Conservation (phyloP, 2,329 filamentous ascomycete species). For the Endothia cerciana region DNA sequence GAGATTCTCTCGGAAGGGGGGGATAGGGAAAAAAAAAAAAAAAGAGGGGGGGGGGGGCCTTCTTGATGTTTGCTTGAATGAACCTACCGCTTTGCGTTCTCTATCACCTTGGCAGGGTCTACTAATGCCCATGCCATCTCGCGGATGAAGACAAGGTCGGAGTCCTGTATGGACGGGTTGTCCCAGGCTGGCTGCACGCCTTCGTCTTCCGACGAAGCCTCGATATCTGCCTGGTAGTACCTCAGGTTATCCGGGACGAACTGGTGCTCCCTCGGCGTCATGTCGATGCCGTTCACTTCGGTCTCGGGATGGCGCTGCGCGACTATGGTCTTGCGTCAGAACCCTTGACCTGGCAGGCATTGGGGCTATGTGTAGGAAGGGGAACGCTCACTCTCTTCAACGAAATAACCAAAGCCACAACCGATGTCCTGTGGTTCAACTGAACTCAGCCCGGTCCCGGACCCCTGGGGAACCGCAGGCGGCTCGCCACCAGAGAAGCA, state of each 20-base stretch:
- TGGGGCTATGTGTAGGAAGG: too few species aligned
- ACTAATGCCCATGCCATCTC: constrained; percentile 10
- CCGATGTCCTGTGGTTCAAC: neutral
- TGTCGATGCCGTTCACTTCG: constrained; percentile 49
- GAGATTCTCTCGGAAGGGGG: neutral
- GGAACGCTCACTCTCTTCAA: constrained; percentile 21
- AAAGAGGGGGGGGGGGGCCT: neutral
- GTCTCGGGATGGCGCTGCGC: constrained; percentile 51
- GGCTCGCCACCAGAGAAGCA: too few species aligned
- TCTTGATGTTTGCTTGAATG: too few species aligned
- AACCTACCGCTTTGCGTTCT: constrained; percentile 9
- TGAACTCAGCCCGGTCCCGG: neutral
- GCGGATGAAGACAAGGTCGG: constrained; percentile 8
- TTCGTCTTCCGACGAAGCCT: constrained; percentile 33
- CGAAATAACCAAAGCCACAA: constrained; percentile 10
- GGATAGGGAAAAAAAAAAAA: too few species aligned
- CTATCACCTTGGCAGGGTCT: constrained; percentile 2
- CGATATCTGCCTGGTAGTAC: constrained; percentile 62
- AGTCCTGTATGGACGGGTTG: constrained; percentile 4
- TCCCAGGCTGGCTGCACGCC: constrained; percentile 4
- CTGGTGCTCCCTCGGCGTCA: constrained; percentile 48
- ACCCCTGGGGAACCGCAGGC: neutral
- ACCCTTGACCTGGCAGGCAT: too few species aligned
- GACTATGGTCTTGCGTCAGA: constrained; percentile 38
- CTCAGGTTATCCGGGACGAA: constrained; percentile 59